These are phyloP conservation scores for Pichia deserticola DNA, from an alignment of 805 yeast species.

Conservation along the genomic window DNA sequence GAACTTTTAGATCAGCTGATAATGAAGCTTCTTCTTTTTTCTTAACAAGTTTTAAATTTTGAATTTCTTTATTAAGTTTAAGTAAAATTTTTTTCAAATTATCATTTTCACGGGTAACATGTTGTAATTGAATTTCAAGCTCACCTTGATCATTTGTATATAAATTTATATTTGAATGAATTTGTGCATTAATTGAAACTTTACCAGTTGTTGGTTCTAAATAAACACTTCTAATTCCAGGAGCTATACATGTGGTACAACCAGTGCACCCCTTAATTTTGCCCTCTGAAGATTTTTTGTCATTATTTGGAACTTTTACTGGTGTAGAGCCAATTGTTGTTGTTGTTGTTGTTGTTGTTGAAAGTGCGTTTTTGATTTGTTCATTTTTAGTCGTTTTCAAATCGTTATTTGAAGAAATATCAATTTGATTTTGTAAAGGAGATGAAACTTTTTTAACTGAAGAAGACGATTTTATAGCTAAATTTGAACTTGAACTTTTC, in stretches of 20 bases:
- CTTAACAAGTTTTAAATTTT: constrained; percentile 22
- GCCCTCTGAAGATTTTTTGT: neutral
- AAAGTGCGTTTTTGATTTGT: too few relatives aligned
- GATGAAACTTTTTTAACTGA: neutral
- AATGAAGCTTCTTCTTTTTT: constrained; percentile 10
- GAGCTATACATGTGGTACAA: constrained; percentile 4
- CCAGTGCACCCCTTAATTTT: constrained; percentile 2
- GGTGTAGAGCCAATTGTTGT: neutral
- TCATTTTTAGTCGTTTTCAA: too few relatives aligned
- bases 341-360: neutral
- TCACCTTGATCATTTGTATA: constrained; percentile 26
- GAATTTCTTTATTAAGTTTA: constrained; percentile 35
- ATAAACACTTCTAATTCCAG: constrained; percentile 11
- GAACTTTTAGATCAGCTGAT: neutral
- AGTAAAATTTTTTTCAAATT: constrained; percentile 35
- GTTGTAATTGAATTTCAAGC: constrained; percentile 32
- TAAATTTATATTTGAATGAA: constrained; percentile 30
- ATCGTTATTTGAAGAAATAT: too few relatives aligned
- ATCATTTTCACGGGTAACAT: constrained; percentile 36
- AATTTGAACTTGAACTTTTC: neutral
- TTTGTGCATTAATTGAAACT: constrained; percentile 26
- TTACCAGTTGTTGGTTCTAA: constrained; percentile 12
- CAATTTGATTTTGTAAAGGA: neutral
- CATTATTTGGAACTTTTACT: neutral
- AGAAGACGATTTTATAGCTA: neutral